These are phyloP conservation scores for Cyclotella atomus DNA, from an alignment of 108 stramenopile genomes.

Conservation along the genomic window DNA sequence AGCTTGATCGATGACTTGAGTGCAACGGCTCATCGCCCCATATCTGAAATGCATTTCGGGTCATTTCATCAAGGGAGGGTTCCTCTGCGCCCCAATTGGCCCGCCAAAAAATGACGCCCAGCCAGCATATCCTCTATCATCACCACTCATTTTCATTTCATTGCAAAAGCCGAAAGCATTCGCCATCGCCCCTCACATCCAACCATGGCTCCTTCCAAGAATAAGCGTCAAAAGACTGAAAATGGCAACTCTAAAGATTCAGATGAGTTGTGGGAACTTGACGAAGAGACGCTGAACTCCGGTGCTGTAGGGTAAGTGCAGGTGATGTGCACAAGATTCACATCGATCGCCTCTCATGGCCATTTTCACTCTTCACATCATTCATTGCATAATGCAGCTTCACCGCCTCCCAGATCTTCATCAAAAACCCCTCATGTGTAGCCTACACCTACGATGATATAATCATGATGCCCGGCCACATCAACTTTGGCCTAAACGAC, in stretches of 20 bases:
- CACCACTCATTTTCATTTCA: background rate
- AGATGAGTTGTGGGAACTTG: conserved; percentile 67
- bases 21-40: too few species aligned
- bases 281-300: conserved; percentile 89
- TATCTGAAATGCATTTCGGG: too few species aligned
- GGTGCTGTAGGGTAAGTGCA: conserved; percentile 85
- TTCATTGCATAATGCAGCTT: conserved; percentile 43
- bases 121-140: too few species aligned
- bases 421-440: conserved; percentile 80
- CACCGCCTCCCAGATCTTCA: conserved; percentile 82
- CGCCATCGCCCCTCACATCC: background rate
- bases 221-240: conserved; percentile 24
- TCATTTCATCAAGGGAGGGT: too few species aligned
- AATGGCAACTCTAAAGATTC: conserved; percentile 16
- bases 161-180: background rate
- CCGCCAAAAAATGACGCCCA: too few species aligned
- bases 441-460: conserved; percentile 99
- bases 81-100: too few species aligned
- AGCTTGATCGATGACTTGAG: too few species aligned
- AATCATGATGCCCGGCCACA: conserved; percentile 98
- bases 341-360: background rate
- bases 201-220: conserved; percentile 25
- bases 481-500: conserved; percentile 91
- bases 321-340: background rate
- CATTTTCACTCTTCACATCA: background rate